Base-by-base conservation (phyloP, 805 yeast species). In the Cyberlindnera saturnus region DNA sequence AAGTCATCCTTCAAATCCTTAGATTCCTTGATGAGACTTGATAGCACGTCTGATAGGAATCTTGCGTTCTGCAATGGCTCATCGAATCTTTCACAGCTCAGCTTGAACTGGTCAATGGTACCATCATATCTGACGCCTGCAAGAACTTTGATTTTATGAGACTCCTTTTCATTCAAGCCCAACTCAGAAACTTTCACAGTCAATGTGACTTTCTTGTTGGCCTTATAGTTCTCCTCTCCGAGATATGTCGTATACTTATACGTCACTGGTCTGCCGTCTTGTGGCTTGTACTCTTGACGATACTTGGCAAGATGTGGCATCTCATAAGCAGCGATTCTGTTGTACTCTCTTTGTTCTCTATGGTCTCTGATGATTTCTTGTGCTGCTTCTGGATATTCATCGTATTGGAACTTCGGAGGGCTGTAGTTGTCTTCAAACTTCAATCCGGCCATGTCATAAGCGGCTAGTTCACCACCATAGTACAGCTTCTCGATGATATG, bases 21-120 rank as follows among this genome's bases (percentile, higher is more conserved):
- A 7, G 96, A 69, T 54, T 81, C 90, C 20, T 61, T 60, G 26
- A 90, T 56, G 39, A 93, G 67, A 43, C 71, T 72, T 51, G 75
- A 74, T 50, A 89, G 69, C 23, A 79, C 71, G 43, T 79, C 84
- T 16, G 82, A 80, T 49, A 87, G 66, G 61, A 73, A 80, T 50
- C 84, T 75, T 39, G 91, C 85, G 64, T 93, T 93, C 64, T 91
- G 97, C 1, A 95, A 77, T 34, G 96, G 82, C 55, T 87, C 86
- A 7, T 78, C 70, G 61, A 74, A 86, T 54, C 74, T 74, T 40
- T 75, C 81, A 30, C 78, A 65, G n/a, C 86, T 70, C 64, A 89
- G 75, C 51, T 74, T 77, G 56, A 91, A 73, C 15, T 64, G 61
- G 56, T 85, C 82, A 1, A 73, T 73, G 30, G 65, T 65, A 49